Conservation (phyloP, 345 rosid genomes). For the Citrus sp. region DNA sequence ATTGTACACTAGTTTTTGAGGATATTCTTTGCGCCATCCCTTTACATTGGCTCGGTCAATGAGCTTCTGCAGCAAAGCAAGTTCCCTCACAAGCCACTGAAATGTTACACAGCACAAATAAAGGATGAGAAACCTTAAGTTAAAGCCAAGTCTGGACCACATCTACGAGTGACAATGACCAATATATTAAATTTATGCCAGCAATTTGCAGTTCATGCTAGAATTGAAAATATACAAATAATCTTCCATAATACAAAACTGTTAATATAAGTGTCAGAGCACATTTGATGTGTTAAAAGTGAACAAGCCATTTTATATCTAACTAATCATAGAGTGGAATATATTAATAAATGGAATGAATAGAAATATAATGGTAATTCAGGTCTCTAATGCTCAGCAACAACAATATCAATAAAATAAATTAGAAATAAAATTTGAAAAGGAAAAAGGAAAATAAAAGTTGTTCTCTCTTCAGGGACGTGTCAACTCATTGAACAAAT, state of each 20-base stretch:
- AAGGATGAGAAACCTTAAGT: constrained; percentile 18
- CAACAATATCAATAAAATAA: neutral
- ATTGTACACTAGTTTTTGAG: constrained; percentile 21
- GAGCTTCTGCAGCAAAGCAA: constrained; percentile 47
- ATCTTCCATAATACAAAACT: neutral
- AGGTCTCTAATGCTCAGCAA: neutral
- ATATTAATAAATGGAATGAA: neutral
- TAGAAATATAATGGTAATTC: neutral
- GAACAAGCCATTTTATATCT: neutral
- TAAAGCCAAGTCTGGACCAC: constrained; percentile 5
- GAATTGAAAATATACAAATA: constrained; percentile 3
- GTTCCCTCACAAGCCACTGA: constrained; percentile 74
- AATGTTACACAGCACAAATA: constrained; percentile 13
- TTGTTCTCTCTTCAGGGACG: neutral
- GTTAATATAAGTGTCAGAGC: neutral
- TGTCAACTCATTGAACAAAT: neutral
- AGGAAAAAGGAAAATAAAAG: neutral
- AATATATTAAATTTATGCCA: neutral
- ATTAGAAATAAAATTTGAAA: no score
- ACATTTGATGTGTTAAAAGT: neutral
- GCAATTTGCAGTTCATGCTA: neutral
- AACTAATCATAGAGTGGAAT: neutral
- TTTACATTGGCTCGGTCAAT: constrained; percentile 81
- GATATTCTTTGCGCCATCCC: constrained; percentile 97
- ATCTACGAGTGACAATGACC: neutral